Base-by-base conservation (phyloP, 768 basidiomycete species). In the Mycena galericulata region DNA sequence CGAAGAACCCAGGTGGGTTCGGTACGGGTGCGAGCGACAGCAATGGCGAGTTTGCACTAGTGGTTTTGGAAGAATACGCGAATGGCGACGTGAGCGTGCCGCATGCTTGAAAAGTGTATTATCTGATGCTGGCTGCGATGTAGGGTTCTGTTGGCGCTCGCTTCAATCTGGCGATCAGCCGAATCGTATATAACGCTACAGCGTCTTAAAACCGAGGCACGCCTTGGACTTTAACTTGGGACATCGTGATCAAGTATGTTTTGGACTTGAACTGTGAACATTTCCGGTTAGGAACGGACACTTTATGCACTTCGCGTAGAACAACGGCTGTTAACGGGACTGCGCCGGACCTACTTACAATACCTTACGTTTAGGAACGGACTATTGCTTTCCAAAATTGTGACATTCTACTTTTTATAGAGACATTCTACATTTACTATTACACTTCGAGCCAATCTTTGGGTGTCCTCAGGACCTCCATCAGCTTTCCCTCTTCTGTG, bases 401-500 rank as follows among this genome's bases (percentile, higher is more conserved):
- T n/a, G 27, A 58, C 8, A 15, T 29, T 12, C 40, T 26, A 45
- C 17, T 27, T 17, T 40, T 40, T 57, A 36, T 36, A 36, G 34
- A 24, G 20, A 49, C 32, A 27, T n/a, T 45, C 26, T 54, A 34
- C 3, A 36, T 29, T 46, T 27, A 15, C 20, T 36, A 18, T 73
- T 73, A 82, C 38, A 81, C 88, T 36, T 36, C 6, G 14, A 7
- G 34, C 94, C 93, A 95, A 17, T 89, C 86, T 64, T 75, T 82
- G 2, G 94, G 90, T 38, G 80, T 84, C 76, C 81, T 88, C 65
- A 97, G 78, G 0, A 91, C 87, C 32, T 84, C 81, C 36, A 93
- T 70, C 36, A 95, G 73, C 57, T 85, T 84, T 20, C 86, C 90
- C 75, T 96, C 95, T 64, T 88, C 87, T 12, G 89, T 89, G 0